phyloP scores from a whole-genome alignment of 73 alveolate genomes.

The Paramecium tetraurelia region DNA sequence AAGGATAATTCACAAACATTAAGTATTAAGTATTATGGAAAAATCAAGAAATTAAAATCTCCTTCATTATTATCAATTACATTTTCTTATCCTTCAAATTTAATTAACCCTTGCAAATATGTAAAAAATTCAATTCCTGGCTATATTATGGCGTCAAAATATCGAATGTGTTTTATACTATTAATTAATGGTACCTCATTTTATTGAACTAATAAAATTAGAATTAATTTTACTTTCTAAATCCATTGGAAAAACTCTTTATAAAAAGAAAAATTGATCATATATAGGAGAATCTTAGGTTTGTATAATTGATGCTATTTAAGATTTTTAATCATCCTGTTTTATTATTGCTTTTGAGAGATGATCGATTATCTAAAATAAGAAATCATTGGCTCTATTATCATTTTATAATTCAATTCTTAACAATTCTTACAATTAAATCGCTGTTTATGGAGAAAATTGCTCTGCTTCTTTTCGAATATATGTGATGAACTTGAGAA shows the following conservation, averaged over 20 bases:
- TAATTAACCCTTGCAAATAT: background rate
- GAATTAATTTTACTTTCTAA: background rate
- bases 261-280: constrained; percentile 12
- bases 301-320: background rate
- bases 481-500: background rate
- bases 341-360: background rate
- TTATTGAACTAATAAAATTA: background rate
- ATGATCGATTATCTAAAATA: constrained; percentile 22
- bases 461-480: background rate
- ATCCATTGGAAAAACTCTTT: constrained; percentile 17
- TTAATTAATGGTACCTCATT: constrained; percentile 21
- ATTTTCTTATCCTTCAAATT: constrained; percentile 32
- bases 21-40: background rate
- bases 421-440: background rate
- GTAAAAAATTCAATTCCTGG: background rate
- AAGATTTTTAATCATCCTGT: background rate
- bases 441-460: background rate
- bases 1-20: constrained; percentile 23
- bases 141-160: background rate
- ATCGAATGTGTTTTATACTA: constrained; percentile 40
- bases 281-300: constrained; percentile 42
- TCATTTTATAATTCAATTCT: constrained; percentile 20
- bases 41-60: background rate
- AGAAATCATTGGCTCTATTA: constrained; percentile 33
- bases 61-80: background rate